Evolutionary conservation across 2,329 filamentous ascomycete species (phyloP).

Genomic region (Akanthomyces dipterigenus): DNA sequence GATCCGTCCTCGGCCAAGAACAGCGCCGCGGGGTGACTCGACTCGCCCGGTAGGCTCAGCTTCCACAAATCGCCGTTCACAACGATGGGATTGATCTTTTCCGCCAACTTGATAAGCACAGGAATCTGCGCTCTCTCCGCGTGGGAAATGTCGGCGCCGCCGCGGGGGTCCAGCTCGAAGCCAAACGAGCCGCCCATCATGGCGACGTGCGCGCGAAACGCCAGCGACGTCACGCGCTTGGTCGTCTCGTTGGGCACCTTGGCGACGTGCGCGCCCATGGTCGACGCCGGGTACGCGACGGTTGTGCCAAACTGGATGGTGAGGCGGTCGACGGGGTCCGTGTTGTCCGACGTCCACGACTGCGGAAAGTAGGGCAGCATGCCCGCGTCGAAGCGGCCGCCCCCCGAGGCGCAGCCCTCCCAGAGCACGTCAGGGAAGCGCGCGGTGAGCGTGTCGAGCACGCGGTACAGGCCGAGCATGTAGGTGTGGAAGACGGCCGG

Average conservation of each 20-base stretch:
- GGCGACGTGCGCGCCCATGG: constrained; percentile 60
- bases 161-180: constrained; percentile 50
- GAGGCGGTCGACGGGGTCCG: constrained; percentile 53
- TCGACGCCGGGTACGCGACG: constrained; percentile 52
- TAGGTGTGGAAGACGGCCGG: constrained; percentile 50
- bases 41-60: constrained; percentile 47
- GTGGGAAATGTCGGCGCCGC: constrained; percentile 34
- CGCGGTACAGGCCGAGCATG: constrained; percentile 56
- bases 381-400: constrained; percentile 57
- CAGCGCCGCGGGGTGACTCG: constrained; percentile 55
- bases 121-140: constrained; percentile 48
- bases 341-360: constrained; percentile 60
- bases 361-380: constrained; percentile 59
- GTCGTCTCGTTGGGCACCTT: constrained; percentile 54
- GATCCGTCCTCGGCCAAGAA: constrained; percentile 47
- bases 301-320: constrained; percentile 60
- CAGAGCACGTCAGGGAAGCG: constrained; percentile 55
- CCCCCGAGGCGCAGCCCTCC: constrained; percentile 60
- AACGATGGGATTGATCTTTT: constrained; percentile 53
- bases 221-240: constrained; percentile 45
- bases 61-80: constrained; percentile 53
- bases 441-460: constrained; percentile 52
- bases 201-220: constrained; percentile 57
- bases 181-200: constrained; percentile 64
- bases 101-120: constrained; percentile 44